Conservation (phyloP, 2,329 filamentous ascomycete genomes). For the Rhexocercosporidium sp. region DNA sequence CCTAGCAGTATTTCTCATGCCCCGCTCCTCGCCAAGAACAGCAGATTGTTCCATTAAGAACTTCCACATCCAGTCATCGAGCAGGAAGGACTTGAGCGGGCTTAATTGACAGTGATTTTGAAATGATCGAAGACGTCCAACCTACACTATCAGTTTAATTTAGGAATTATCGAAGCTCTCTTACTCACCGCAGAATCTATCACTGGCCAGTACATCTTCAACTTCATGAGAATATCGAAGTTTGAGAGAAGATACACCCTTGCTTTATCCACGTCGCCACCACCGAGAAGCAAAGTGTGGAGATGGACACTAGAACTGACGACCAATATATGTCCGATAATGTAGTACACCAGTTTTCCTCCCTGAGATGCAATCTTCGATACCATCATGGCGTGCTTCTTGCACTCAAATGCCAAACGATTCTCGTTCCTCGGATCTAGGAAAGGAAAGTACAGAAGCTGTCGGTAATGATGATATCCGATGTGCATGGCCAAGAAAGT, state of each 20-base stretch:
- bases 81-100: constrained; percentile 44
- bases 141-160: not conserved
- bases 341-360: constrained; percentile 42
- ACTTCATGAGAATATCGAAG: constrained; percentile 41
- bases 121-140: constrained; percentile 45
- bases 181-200: constrained; percentile 41
- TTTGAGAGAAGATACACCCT: constrained; percentile 40
- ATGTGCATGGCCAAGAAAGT: constrained; percentile 51
- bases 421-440: constrained; percentile 39
- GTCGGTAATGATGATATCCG: constrained; percentile 51
- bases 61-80: constrained; percentile 49
- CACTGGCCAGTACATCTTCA: constrained; percentile 43
- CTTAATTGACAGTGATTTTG: constrained; percentile 47
- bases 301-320: constrained; percentile 44
- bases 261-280: constrained; percentile 31
- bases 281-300: constrained; percentile 44
- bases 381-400: constrained; percentile 44
- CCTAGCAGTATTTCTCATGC: not conserved
- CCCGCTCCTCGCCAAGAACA: constrained; percentile 6
- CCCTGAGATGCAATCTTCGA: constrained; percentile 41
- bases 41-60: constrained; percentile 38
- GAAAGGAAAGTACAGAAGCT: constrained; percentile 53
- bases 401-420: constrained; percentile 36
- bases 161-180: not conserved
- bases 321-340: constrained; percentile 44